Evolutionary conservation across 163 green algal genomes (phyloP), one percentile per base, ranked within the genome.

Genomic region (Scenedesmus sp.): DNA sequence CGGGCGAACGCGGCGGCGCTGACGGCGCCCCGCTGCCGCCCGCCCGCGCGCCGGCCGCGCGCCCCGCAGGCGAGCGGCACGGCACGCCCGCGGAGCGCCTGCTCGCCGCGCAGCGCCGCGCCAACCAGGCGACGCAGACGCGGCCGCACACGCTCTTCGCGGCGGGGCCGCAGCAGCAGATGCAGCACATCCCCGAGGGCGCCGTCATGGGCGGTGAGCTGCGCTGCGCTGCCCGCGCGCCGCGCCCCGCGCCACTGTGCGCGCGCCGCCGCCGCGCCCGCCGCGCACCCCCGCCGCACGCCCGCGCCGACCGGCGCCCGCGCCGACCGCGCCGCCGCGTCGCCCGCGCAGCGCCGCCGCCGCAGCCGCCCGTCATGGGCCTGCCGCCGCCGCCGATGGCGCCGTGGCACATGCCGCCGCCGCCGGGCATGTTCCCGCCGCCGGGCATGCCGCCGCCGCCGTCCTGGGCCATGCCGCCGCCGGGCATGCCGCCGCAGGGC

Each of bases 51-150:
- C 58, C 29, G 13, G n/a, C 58, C 31, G 7, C 33, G n/a, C 47
- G 17, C 39, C 39, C 7, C 22, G 36, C 84, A 90, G 87, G 88
- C 3, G 95, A 98, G 87, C 89, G 96, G 17, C 95, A 98, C 80
- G 96, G 96, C 69, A 97, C 93, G 4, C 93, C 91, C 2, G 93
- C 94, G 4, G 95, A 99, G 89, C 86, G 95, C 0, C 75, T 97
- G 85, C 85, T 99, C 64, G 95, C 95, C 20, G 93, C 92, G 15
- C 91, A 97, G 86, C 80, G 90, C 63, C 87, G 88, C 14, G 84
- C 86, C n/a, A 88, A 91, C 66, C 65, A 83, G 63, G 83, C 86
- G 45, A 65, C 78, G 45, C 83, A 92, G 70, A 86, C 80, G 65
- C 82, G 90, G 14, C 92, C 90, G 22, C 88, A 95, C 86, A 94